A percentile compares a stretch with the other conserved stretches of the same genome.
phyloP scores from a whole-genome alignment of 768 basidiomycete species.

The Rhodotorula toruloides region DNA sequence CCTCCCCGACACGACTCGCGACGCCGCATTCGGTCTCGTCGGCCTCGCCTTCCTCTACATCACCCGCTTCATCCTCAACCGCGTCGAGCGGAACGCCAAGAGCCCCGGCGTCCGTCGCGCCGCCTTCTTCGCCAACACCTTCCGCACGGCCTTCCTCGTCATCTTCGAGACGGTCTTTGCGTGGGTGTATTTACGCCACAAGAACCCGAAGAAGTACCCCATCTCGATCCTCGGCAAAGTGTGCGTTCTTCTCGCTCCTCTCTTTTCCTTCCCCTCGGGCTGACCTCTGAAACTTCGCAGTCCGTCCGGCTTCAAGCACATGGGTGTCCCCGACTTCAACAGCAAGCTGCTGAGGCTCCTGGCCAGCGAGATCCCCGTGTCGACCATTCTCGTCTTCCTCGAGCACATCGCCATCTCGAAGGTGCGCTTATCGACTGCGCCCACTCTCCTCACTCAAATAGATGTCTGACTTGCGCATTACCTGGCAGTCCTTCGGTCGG shows the following conservation, averaged over 20 bases:
- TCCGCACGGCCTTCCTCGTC: conserved; percentile 54
- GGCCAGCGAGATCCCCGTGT: conserved; percentile 68
- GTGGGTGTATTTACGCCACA: conserved; percentile 64
- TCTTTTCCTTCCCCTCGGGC: background rate
- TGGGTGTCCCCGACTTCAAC: conserved; percentile 54
- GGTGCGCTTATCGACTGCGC: no score
- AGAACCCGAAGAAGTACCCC: conserved; percentile 57
- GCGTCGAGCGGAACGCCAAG: conserved; percentile 55
- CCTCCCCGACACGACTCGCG: conserved; percentile 55
- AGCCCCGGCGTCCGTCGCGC: conserved; percentile 59
- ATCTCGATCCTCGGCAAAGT: conserved; percentile 74
- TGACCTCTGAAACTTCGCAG: background rate
- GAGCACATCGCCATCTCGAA: conserved; percentile 86
- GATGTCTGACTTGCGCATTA: no score
- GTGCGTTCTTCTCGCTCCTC: background rate
- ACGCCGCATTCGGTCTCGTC: conserved; percentile 77
- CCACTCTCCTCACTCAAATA: no score
- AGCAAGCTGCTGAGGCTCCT: conserved; percentile 45
- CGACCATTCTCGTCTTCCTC: conserved; percentile 65
- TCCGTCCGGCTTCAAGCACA: conserved; percentile 53
- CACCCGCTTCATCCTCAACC: conserved; percentile 59
- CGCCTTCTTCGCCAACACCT: conserved; percentile 63
- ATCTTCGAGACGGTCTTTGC: conserved; percentile 73
- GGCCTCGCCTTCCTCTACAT: conserved; percentile 54
- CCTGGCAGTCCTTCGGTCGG: conserved; percentile 76